phyloP scores from a whole-genome alignment of 1,139 yeast species.

The Candida sojae region DNA sequence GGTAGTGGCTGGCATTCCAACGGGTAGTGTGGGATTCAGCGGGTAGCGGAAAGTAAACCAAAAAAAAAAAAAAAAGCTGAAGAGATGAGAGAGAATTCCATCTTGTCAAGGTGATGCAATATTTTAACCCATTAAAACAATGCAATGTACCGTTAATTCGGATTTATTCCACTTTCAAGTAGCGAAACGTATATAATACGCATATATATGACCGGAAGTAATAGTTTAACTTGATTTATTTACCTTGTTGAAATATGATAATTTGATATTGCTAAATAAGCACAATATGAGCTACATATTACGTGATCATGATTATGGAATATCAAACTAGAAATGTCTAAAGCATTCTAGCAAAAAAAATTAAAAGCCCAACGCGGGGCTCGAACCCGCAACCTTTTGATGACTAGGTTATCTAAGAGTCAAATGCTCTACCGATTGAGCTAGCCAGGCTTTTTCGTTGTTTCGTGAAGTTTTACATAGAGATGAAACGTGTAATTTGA shows the following conservation, averaged over 20 bases:
- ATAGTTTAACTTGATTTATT: no score
- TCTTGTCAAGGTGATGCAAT: no score
- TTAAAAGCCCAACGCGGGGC: constrained; percentile 49
- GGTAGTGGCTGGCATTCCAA: background rate
- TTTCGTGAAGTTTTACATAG: background rate
- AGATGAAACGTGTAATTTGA: background rate
- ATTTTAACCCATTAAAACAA: no score
- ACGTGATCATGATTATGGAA: no score
- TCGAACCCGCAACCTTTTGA: constrained; percentile 55
- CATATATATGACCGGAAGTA: no score
- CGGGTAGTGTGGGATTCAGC: background rate
- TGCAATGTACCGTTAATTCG: background rate
- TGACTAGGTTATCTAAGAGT: constrained; percentile 22
- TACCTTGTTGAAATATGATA: no score
- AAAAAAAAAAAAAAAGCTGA: background rate
- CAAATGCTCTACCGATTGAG: constrained; percentile 34
- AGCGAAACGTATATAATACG: constrained; percentile 13
- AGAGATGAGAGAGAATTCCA: background rate
- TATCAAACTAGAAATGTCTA: background rate
- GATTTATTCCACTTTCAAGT: background rate
- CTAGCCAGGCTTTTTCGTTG: constrained; percentile 22
- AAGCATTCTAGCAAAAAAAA: background rate
- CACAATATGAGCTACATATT: no score
- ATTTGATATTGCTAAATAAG: no score
- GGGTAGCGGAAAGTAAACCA: background rate